These are phyloP conservation scores for Circinella minor DNA, from an alignment of 371 early-diverging fungal species.

Conservation along the genomic window DNA sequence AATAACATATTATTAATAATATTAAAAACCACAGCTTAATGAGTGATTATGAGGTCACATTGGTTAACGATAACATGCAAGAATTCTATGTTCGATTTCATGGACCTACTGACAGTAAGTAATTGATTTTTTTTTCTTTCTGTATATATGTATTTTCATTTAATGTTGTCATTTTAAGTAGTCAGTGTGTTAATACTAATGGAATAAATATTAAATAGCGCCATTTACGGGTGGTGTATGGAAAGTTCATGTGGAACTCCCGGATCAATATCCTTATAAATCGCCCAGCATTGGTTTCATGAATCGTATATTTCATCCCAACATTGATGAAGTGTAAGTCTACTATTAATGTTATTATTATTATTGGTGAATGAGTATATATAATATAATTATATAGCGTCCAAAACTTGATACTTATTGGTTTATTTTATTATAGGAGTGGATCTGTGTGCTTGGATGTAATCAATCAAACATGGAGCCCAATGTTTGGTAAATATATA, in stretches of 20 bases:
- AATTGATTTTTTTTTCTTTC: background rate
- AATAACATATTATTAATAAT: too few relatives aligned
- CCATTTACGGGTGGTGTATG: conserved; percentile 96
- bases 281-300: conserved; percentile 99
- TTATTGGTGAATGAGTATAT: too few relatives aligned
- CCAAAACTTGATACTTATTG: too few relatives aligned
- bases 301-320: conserved; percentile 99
- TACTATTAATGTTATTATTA: background rate
- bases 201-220: conserved; percentile 52
- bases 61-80: conserved; percentile 99
- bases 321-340: conserved; percentile 97
- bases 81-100: conserved; percentile 95
- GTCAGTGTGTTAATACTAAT: too few relatives aligned
- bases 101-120: conserved; percentile 95
- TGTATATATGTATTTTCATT: too few relatives aligned
- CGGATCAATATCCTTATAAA: conserved; percentile 99
- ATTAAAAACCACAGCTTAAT: conserved; percentile 72
- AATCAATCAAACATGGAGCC: conserved; percentile 99
- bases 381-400: too few relatives aligned
- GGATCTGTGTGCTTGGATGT: conserved; percentile 99
- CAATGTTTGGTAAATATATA: conserved; percentile 90
- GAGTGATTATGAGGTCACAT: conserved; percentile 98
- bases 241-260: conserved; percentile 98
- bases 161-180: too few relatives aligned
- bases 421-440: conserved; percentile 60